Percentiles rank a stretch among this genome's conserved stretches.
Evolutionary conservation across 169 alveolate species (phyloP).

Genomic region (Cryptosporidium bovis): DNA sequence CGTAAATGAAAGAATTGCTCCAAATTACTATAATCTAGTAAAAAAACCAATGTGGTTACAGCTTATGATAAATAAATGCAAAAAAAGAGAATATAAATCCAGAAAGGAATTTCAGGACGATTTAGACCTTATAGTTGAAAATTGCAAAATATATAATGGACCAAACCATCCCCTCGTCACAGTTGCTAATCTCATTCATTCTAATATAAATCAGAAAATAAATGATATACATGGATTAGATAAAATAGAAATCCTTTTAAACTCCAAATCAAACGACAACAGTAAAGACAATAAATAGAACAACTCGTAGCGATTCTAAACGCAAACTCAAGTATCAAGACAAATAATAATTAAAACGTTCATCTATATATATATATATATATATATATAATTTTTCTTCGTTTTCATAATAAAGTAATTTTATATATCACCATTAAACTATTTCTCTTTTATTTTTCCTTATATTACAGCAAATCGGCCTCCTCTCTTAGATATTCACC

Average conservation of each 20-base stretch:
- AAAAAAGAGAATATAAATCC: conserved; percentile 81
- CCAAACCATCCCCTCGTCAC: conserved; percentile 82
- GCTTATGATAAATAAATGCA: conserved; percentile 80
- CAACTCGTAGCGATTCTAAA: neutral
- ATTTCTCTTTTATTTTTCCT: neutral
- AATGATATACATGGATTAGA: conserved; percentile 72
- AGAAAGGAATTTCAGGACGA: conserved; percentile 82
- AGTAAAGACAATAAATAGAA: neutral
- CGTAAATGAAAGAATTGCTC: conserved; percentile 86
- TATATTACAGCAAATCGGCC: conserved; percentile 84
- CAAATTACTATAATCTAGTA: conserved; percentile 84
- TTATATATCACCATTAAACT: conserved; percentile 9
- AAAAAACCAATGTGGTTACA: conserved; percentile 87
- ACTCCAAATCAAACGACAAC: neutral
- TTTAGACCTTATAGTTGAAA: conserved; percentile 81
- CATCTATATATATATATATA: neutral
- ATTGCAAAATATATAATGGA: conserved; percentile 86
- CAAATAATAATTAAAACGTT: neutral
- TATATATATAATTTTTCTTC: neutral
- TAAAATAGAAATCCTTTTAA: conserved; percentile 79
- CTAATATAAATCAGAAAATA: conserved; percentile 32
- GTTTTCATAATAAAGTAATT: neutral
- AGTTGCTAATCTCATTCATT: conserved; percentile 69
- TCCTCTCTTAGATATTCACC: conserved; percentile 94
- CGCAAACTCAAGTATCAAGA: conserved; percentile 10